Conservation (phyloP, 371 early-diverging fungal species). For the Rhizopus stolonifer region DNA sequence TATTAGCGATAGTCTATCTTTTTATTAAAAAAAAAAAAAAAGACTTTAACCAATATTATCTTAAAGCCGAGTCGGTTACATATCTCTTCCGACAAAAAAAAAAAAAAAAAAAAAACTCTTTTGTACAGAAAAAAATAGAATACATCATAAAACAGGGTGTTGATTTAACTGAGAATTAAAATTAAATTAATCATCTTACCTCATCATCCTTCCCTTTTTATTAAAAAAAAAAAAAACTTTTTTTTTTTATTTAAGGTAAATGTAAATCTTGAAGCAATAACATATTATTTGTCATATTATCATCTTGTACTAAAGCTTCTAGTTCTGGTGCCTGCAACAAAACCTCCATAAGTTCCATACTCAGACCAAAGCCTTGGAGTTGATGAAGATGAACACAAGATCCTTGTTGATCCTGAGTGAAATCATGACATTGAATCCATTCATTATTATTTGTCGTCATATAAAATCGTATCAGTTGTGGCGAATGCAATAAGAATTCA, state of each 20-base stretch:
- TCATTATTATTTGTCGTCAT: constrained; percentile 28
- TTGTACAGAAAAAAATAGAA: too few species aligned
- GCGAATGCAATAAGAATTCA: constrained; percentile 19
- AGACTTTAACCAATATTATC: too few species aligned
- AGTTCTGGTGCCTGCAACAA: constrained; percentile 24
- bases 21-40: too few species aligned
- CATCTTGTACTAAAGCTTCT: constrained; percentile 15
- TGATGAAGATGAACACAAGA: constrained; percentile 27
- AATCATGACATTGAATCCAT: constrained; percentile 71
- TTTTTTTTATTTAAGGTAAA: constrained; percentile 11
- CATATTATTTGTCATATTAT: constrained; percentile 13
- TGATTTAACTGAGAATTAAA: too few species aligned
- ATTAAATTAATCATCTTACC: too few species aligned
- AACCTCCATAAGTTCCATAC: constrained; percentile 27
- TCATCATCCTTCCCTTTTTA: too few species aligned
- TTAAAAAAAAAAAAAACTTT: too few species aligned
- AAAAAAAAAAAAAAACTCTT: too few species aligned
- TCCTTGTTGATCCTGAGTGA: constrained; percentile 70
- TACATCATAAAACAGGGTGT: too few species aligned
- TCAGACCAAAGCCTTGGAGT: constrained; percentile 35
- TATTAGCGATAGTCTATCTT: background rate
- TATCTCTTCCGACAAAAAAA: too few species aligned
- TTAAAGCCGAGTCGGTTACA: too few species aligned
- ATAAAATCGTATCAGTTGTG: constrained; percentile 41
- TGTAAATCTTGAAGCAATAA: constrained; percentile 22